phyloP scores from a whole-genome alignment of 805 yeast species.

The Pichia californica region DNA sequence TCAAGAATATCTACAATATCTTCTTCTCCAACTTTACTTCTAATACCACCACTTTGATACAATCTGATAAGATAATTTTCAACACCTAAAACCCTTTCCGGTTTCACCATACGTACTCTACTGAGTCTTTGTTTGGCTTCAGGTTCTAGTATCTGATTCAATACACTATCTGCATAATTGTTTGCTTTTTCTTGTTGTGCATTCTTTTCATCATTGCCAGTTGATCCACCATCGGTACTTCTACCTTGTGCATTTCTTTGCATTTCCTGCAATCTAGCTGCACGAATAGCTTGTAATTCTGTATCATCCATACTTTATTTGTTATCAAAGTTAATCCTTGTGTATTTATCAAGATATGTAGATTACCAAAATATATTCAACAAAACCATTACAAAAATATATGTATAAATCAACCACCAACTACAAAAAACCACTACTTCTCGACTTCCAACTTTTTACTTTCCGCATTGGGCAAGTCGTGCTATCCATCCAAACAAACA shows the following conservation, averaged over 20 bases:
- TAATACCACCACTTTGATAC: conserved; percentile 70
- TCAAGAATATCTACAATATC: conserved; percentile 81
- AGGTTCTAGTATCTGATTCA: conserved; percentile 71
- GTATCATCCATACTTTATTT: conserved; percentile 92
- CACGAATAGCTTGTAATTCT: conserved; percentile 84
- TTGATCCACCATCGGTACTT: not conserved
- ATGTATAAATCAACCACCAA: too few relatives aligned
- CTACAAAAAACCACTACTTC: too few relatives aligned
- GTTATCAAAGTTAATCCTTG: too few relatives aligned
- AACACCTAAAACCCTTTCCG: conserved; percentile 85
- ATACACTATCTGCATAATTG: conserved; percentile 25
- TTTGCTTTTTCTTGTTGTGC: conserved; percentile 2
- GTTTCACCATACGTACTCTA: conserved; percentile 81
- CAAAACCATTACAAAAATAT: too few relatives aligned
- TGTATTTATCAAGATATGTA: too few relatives aligned
- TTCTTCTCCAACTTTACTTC: conserved; percentile 67
- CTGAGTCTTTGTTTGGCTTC: conserved; percentile 83
- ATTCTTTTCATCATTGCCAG: not conserved
- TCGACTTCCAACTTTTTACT: too few relatives aligned
- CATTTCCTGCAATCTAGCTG: conserved; percentile 84
- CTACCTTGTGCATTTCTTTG: conserved; percentile 46
- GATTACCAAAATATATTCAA: too few relatives aligned
- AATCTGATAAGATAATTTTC: conserved; percentile 71
- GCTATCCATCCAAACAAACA: conserved; percentile 70
- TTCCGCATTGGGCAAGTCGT: too few relatives aligned